phyloP scores from a whole-genome alignment of 2,329 filamentous ascomycete species.

The Lanzia echinophila region DNA sequence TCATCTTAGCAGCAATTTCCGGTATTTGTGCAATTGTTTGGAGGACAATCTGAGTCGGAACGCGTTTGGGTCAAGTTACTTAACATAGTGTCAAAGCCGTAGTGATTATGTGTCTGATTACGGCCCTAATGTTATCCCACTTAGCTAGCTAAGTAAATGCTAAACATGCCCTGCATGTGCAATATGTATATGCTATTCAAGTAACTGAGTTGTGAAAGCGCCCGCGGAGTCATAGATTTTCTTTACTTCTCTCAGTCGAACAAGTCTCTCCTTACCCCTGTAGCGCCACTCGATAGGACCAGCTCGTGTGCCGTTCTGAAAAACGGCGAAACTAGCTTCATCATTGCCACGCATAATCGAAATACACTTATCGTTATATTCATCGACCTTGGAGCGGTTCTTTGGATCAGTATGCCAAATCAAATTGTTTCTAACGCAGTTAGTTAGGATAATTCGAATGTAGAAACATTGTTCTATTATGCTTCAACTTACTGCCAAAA shows the following conservation, averaged over 20 bases:
- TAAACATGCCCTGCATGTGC: too few species aligned
- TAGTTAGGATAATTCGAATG: background rate
- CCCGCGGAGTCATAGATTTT: background rate
- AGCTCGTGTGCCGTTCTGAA: background rate
- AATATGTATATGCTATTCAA: background rate
- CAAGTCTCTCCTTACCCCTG: background rate
- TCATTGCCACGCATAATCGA: background rate
- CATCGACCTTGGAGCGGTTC: background rate
- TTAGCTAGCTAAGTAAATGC: too few species aligned
- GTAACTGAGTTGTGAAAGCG: background rate
- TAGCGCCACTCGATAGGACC: constrained; percentile 1
- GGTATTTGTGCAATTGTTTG: too few species aligned
- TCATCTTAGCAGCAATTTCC: too few species aligned
- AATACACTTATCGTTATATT: background rate
- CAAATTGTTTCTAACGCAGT: background rate
- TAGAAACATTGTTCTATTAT: background rate
- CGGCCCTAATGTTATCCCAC: too few species aligned
- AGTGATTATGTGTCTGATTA: too few species aligned
- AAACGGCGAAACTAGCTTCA: background rate
- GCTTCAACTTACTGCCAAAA: constrained; percentile 6
- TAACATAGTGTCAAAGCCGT: too few species aligned
- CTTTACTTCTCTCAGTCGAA: background rate
- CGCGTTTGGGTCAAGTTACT: too few species aligned
- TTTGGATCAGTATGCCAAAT: constrained; percentile 5
- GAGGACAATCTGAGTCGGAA: too few species aligned